phyloP scores from a whole-genome alignment of 192 early-diverging fungal genomes.

The Pilobolus umbonatus region DNA sequence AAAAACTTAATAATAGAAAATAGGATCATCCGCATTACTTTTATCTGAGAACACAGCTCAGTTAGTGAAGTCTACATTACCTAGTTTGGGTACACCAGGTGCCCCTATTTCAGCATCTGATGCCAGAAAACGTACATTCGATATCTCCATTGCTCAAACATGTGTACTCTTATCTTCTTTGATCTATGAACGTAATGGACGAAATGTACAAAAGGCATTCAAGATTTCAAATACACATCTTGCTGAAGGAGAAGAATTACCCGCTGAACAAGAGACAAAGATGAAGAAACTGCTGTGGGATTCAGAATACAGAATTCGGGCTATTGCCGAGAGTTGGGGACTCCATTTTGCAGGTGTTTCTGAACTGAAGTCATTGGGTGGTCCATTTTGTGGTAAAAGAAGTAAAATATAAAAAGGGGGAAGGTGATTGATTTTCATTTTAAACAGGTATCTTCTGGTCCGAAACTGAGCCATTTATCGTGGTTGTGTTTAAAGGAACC shows the following conservation, averaged over 20 bases:
- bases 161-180: constrained; percentile 37
- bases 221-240: background rate
- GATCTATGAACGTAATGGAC: constrained; percentile 42
- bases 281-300: constrained; percentile 26
- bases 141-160: constrained; percentile 33
- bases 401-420: background rate
- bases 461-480: constrained; percentile 36
- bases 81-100: constrained; percentile 12
- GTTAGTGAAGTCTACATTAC: constrained; percentile 13
- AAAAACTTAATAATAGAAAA: background rate
- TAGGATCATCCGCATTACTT: constrained; percentile 2
- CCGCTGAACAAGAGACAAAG: background rate
- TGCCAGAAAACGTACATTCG: constrained; percentile 16
- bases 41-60: constrained; percentile 1
- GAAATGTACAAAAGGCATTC: constrained; percentile 33
- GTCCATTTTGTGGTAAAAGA: constrained; percentile 38
- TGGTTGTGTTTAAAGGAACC: constrained; percentile 44
- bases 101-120: background rate
- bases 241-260: background rate
- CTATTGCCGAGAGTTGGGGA: constrained; percentile 26
- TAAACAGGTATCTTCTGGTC: constrained; percentile 34
- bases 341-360: constrained; percentile 41
- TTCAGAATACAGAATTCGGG: constrained; percentile 31
- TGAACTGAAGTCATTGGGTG: constrained; percentile 45
- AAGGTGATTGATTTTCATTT: no score